Evolutionary conservation across 768 basidiomycete genomes (phyloP).

Genomic region (Tulasnella sp.): DNA sequence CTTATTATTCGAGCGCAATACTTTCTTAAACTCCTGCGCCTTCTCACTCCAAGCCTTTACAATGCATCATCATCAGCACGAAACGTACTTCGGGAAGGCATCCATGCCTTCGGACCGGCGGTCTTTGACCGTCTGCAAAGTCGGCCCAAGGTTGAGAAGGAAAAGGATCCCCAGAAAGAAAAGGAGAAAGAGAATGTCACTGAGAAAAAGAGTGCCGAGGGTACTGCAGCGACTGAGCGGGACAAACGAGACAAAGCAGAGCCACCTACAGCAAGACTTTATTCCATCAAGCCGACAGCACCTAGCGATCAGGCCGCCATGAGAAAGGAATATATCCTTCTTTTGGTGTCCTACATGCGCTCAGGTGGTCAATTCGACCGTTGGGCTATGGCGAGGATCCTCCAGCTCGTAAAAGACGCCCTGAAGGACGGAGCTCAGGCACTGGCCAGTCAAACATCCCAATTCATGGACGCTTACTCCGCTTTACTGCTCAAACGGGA

Average conservation of each 20-base stretch:
- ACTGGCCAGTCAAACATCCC: slow-evolving; percentile 32
- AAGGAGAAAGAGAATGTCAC: neutral
- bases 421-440: slow-evolving; percentile 38
- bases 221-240: neutral
- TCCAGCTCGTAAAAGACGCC: slow-evolving; percentile 46
- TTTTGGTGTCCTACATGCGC: slow-evolving; percentile 17
- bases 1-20: slow-evolving; percentile 54
- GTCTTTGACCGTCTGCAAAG: slow-evolving; percentile 25
- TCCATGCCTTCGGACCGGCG: slow-evolving; percentile 52
- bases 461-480: slow-evolving; percentile 44
- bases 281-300: slow-evolving; percentile 34
- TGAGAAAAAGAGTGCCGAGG: neutral
- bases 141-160: neutral
- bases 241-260: neutral
- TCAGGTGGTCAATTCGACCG: slow-evolving; percentile 18
- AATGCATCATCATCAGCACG: slow-evolving; percentile 42
- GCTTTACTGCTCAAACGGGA: slow-evolving; percentile 39
- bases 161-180: neutral
- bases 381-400: slow-evolving; percentile 13
- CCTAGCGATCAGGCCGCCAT: slow-evolving; percentile 47
- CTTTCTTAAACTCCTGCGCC: slow-evolving; percentile 52
- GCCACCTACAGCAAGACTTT: neutral
- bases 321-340: slow-evolving; percentile 49
- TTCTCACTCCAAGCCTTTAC: slow-evolving; percentile 46
- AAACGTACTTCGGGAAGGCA: slow-evolving; percentile 50